Conservation (phyloP, 2,329 filamentous ascomycete species). For the Penicillium sp. region DNA sequence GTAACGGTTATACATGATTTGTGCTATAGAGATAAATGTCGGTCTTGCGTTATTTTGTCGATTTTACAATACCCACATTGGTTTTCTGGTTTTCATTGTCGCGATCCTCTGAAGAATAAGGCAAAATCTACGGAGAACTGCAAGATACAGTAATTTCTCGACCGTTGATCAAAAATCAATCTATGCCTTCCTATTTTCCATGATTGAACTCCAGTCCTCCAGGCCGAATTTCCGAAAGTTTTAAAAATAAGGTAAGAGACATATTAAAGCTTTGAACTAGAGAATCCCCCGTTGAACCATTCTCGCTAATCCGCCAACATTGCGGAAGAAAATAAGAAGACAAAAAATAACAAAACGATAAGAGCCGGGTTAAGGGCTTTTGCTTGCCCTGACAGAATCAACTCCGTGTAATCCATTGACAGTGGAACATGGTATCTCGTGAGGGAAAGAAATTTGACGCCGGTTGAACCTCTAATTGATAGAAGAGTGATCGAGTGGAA, state of each 20-base stretch:
- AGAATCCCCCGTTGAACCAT: constrained; percentile 4
- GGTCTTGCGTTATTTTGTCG: background rate
- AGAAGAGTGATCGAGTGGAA: constrained; percentile 5
- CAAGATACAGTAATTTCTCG: background rate
- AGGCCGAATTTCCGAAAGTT: background rate
- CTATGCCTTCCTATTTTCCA: background rate
- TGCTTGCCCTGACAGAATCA: constrained; percentile 16
- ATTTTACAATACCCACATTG: background rate
- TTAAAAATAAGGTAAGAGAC: background rate
- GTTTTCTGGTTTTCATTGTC: background rate
- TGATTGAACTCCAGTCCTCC: constrained; percentile 7
- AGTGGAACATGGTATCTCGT: constrained; percentile 28
- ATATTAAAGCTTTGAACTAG: background rate
- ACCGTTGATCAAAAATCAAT: background rate
- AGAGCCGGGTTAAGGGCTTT: constrained; percentile 13
- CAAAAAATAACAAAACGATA: constrained; percentile 19
- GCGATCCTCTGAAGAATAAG: no score
- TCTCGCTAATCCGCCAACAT: constrained; percentile 25
- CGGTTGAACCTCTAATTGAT: constrained; percentile 20
- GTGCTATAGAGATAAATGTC: background rate
- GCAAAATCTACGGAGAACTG: no score
- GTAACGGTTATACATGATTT: constrained; percentile 28
- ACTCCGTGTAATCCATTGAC: constrained; percentile 22
- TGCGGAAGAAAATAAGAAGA: constrained; percentile 23
- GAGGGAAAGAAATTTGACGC: constrained; percentile 24